Conservation (phyloP, 441 rosid species). For the Pelargonium cotyledonis region DNA sequence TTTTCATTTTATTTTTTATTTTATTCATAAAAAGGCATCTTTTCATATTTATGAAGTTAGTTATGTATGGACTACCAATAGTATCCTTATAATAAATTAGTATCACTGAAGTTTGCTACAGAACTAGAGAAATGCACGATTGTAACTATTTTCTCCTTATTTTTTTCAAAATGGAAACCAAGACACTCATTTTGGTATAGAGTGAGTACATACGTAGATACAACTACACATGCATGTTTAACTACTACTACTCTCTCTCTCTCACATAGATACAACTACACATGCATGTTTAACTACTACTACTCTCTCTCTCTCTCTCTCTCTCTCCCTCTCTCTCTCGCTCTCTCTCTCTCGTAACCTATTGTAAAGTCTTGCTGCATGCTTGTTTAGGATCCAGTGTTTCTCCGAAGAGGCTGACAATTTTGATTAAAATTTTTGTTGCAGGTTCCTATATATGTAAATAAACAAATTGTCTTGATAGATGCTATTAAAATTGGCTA, state of each 20-base stretch:
- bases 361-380: neutral
- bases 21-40: no score
- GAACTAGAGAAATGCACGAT: no score
- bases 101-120: no score
- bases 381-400: constrained; percentile 7
- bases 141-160: no score
- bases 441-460: constrained; percentile 86
- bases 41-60: no score
- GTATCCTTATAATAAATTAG: no score
- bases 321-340: constrained; percentile 6
- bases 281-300: neutral
- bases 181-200: no score
- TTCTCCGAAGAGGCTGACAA: constrained; percentile 9
- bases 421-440: constrained; percentile 18
- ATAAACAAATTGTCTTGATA: constrained; percentile 58
- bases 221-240: no score
- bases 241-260: no score
- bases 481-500: constrained; percentile 74
- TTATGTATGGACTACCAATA: no score
- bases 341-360: neutral
- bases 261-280: neutral
- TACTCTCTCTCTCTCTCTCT: constrained; percentile 1
- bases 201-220: no score
- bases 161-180: no score
- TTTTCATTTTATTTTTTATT: neutral